These are phyloP conservation scores for Gossypium davidsonii DNA, from an alignment of 441 rosid species.

Conservation along the genomic window DNA sequence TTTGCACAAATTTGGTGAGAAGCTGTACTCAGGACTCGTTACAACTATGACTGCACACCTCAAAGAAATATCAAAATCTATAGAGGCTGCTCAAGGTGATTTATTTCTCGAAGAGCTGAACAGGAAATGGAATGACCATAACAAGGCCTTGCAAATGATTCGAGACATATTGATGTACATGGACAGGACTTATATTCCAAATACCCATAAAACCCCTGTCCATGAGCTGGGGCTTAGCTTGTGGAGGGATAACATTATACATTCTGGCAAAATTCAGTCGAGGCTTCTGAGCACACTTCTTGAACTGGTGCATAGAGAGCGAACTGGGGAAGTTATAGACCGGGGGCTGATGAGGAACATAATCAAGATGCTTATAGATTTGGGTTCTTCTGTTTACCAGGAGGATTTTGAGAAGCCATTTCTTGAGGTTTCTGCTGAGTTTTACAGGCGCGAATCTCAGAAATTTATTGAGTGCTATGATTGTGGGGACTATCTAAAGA, in stretches of 20 bases:
- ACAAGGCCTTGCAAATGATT: constrained; percentile 90
- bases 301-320: constrained; percentile 69
- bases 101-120: constrained; percentile 82
- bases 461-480: constrained; percentile 79
- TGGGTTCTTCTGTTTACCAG: constrained; percentile 82
- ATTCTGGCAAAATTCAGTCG: constrained; percentile 59
- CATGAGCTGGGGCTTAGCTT: constrained; percentile 82
- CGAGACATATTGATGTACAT: constrained; percentile 95
- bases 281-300: constrained; percentile 77
- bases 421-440: constrained; percentile 84
- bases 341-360: constrained; percentile 82
- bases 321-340: constrained; percentile 85
- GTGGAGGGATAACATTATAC: constrained; percentile 86
- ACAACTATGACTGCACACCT: constrained; percentile 81
- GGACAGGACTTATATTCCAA: constrained; percentile 86
- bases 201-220: constrained; percentile 70
- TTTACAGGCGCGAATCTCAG: constrained; percentile 84
- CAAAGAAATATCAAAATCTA: constrained; percentile 64
- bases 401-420: constrained; percentile 92
- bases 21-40: constrained; percentile 69
- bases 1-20: constrained; percentile 94
- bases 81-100: constrained; percentile 88
- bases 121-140: constrained; percentile 95
- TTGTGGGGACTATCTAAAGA: constrained; percentile 87
- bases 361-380: constrained; percentile 89